Evolutionary conservation across 2,329 filamentous ascomycete species (phyloP).

Genomic region (Verticillium albo-atrum): DNA sequence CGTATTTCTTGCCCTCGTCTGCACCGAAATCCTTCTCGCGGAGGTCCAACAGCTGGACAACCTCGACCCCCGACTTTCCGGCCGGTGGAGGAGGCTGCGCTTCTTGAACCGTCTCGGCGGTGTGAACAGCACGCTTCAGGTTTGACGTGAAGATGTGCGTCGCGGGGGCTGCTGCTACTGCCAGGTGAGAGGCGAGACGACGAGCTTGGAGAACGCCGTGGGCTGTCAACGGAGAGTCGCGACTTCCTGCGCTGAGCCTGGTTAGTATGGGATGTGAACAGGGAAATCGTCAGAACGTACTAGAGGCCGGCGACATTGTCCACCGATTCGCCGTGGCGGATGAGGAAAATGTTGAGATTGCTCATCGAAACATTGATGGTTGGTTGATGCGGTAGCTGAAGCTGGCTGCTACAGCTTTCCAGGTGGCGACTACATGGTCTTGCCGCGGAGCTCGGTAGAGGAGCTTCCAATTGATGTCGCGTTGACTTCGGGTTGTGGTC

Average conservation of each 20-base stretch:
- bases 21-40: slow-evolving; percentile 73
- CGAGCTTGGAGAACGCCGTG: slow-evolving; percentile 79
- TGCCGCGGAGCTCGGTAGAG: neutral
- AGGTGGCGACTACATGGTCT: neutral
- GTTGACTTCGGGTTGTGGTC: neutral
- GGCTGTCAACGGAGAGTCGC: slow-evolving; percentile 74
- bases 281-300: slow-evolving; percentile 40
- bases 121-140: slow-evolving; percentile 67
- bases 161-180: slow-evolving; percentile 15
- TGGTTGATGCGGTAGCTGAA: neutral
- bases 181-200: slow-evolving; percentile 62
- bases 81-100: slow-evolving; percentile 35
- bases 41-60: slow-evolving; percentile 43
- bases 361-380: slow-evolving; percentile 5
- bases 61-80: slow-evolving; percentile 15
- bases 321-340: slow-evolving; percentile 86
- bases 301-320: slow-evolving; percentile 80
- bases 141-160: slow-evolving; percentile 74
- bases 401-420: neutral
- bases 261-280: neutral
- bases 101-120: slow-evolving; percentile 61
- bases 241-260: slow-evolving; percentile 62
- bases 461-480: neutral
- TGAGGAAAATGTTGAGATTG: slow-evolving; percentile 54
- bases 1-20: slow-evolving; percentile 62